A percentile compares a stretch with the other conserved stretches of the same genome.
Conservation (phyloP, 2,329 filamentous ascomycete genomes). For the Pseudocercospora cruenta region DNA sequence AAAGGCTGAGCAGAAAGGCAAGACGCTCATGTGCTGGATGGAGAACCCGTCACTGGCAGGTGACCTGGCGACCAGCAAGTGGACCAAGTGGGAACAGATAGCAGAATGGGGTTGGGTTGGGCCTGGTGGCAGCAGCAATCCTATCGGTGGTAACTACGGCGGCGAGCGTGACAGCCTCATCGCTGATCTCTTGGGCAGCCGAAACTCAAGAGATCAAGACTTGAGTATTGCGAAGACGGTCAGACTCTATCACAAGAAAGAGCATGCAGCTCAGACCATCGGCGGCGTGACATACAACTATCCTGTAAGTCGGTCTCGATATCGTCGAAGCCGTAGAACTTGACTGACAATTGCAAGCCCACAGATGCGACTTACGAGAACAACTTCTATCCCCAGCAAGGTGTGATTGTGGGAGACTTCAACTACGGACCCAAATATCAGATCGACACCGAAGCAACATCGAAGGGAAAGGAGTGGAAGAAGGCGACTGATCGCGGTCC, state of each 20-base stretch:
- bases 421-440: conserved; percentile 11
- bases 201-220: too few species aligned
- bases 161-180: not conserved
- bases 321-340: too few species aligned
- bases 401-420: conserved; percentile 11
- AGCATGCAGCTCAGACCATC: not conserved
- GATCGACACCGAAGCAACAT: not conserved
- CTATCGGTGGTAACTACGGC: not conserved
- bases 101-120: conserved; percentile 14
- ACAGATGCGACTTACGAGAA: conserved; percentile 1
- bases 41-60: conserved; percentile 13
- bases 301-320: conserved; percentile 4
- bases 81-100: conserved; percentile 8
- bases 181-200: not conserved
- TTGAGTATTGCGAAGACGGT: too few species aligned
- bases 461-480: not conserved
- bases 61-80: conserved; percentile 1
- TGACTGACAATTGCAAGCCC: too few species aligned
- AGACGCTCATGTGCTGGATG: conserved; percentile 16
- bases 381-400: conserved; percentile 3
- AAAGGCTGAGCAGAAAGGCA: conserved; percentile 11
- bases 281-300: conserved; percentile 1
- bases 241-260: not conserved
- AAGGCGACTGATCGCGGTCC: not conserved
- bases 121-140: not conserved